These are phyloP conservation scores for Leishmania braziliensis DNA, from an alignment of 208 protist species.

Conservation along the genomic window DNA sequence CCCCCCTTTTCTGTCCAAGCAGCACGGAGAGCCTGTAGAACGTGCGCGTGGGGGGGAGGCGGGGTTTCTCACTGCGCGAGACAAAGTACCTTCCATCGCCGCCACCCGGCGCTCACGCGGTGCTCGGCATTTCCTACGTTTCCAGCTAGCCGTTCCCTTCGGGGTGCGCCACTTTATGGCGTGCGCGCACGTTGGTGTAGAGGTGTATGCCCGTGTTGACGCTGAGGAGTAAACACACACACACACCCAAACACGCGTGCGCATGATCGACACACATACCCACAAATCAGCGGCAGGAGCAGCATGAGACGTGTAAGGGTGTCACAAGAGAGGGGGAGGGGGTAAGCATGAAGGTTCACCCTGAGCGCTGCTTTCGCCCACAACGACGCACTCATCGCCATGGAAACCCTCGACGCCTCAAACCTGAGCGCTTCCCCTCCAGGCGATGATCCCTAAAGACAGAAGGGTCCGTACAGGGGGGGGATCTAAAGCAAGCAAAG, in stretches of 20 bases:
- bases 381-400: neutral
- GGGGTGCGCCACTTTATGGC: neutral
- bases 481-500: neutral
- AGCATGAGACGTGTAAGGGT: neutral
- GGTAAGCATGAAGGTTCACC: neutral
- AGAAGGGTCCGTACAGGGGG: neutral
- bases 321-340: neutral
- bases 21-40: neutral
- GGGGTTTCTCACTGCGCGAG: neutral
- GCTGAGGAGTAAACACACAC: neutral
- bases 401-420: neutral
- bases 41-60: neutral
- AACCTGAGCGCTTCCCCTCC: neutral
- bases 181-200: no score
- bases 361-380: no score
- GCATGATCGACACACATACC: neutral
- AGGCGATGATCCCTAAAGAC: neutral
- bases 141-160: neutral
- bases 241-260: neutral
- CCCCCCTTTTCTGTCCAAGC: neutral
- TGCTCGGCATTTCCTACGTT: neutral
- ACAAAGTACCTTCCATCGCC: neutral
- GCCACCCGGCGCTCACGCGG: neutral
- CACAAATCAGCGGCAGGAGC: neutral
- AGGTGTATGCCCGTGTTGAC: neutral